Base-by-base conservation (phyloP, 2,329 filamentous ascomycete genomes). In the Parafenestella ontariensis region DNA sequence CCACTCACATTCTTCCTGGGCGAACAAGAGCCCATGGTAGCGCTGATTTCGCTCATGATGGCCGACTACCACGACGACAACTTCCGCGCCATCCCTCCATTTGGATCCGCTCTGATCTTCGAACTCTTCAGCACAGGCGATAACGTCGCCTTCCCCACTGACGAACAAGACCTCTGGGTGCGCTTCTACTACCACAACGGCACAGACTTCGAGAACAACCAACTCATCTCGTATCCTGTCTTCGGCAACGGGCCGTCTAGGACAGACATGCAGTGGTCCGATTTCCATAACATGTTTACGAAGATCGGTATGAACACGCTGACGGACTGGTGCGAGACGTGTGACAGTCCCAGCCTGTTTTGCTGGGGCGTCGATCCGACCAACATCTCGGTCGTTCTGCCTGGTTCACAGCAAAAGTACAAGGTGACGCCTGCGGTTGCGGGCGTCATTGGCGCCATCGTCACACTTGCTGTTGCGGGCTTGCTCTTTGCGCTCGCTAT, bases 141-240 rank as follows among this genome's bases (percentile, higher is more conserved):
- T 1, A 53, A 49, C 26, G 76, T 39, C 59, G 70, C 34, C 58
- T 85, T 49, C 69, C 79, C 40, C 61, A 69, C 17, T 68, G 73
- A 60, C 13, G 63, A 65, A 0, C 67, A 74, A 3, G 76, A 85
- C 20, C 76, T 87, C 36, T 83, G 74, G 69, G 80, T 87, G 26
- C 79, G 82, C 18, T 85, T 87, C 66, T 75, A 80, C 52, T 81
- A 84, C 71, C 82, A 82, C 61, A 87, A 87, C 61, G 83, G 82
- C 44, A 84, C 83, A 0, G 72, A 76, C 21, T 50, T 81, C 80
- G 7, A 70, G 20, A 66, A 68, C 26, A 61, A 64, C 1, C 75
- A 78, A 28, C 66, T 72, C 15, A 46, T 51, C 6, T 58, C 76
- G 0, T 85, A 82, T 56, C 78, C 83, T 2, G 70, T 87, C 10